Conservation (phyloP, 2,329 filamentous ascomycete species). For the Thelonectria blattea region DNA sequence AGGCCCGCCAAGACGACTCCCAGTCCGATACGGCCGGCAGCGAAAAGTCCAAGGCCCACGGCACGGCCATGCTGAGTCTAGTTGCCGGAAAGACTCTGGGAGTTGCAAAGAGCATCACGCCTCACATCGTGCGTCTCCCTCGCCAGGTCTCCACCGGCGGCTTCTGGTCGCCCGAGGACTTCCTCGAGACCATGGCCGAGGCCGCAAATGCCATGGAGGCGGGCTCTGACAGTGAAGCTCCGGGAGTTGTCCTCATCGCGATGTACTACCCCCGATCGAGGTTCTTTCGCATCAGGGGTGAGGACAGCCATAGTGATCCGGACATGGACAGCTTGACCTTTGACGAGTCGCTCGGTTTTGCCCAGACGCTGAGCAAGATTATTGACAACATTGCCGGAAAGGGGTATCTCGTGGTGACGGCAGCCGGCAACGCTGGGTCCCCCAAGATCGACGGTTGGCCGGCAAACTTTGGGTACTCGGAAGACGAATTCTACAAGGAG, state of each 20-base stretch:
- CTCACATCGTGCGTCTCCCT: constrained; percentile 1
- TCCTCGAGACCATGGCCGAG: neutral
- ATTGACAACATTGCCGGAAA: too few species aligned
- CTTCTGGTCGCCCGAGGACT: neutral
- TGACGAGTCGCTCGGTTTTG: too few species aligned
- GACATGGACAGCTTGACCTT: too few species aligned
- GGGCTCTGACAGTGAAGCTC: too few species aligned
- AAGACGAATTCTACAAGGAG: neutral
- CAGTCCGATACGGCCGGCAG: neutral
- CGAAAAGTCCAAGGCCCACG: neutral
- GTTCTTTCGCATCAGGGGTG: too few species aligned
- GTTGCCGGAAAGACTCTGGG: constrained; percentile 4
- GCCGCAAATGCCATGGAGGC: neutral
- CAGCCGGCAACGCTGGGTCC: too few species aligned
- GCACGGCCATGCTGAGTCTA: neutral
- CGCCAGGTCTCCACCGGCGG: neutral
- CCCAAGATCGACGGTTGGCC: too few species aligned
- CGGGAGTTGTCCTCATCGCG: neutral
- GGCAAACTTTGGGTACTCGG: too few species aligned
- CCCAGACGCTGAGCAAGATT: too few species aligned
- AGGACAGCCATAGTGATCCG: too few species aligned
- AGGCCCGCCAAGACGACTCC: neutral
- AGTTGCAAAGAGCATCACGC: neutral
- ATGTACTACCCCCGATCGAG: neutral
- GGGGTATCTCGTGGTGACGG: too few species aligned